Conservation (phyloP, 140 eudicot species). For the Cichorium intybus region DNA sequence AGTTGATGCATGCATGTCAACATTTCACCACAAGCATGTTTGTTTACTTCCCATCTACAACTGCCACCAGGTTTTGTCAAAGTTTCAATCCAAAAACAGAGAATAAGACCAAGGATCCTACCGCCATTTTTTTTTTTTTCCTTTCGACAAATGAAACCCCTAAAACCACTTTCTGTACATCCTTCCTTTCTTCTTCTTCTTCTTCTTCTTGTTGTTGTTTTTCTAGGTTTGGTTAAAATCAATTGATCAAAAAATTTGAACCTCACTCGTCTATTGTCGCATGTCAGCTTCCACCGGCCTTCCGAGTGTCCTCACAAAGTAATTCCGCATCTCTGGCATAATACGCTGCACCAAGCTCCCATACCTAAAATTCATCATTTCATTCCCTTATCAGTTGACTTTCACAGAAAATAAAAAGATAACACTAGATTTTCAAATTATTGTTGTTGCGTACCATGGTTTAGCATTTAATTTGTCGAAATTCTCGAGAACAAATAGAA, state of each 20-base stretch:
- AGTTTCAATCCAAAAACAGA: constrained; percentile 14
- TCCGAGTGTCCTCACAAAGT: constrained; percentile 43
- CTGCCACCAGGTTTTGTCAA: constrained; percentile 23
- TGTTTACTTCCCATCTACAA: neutral
- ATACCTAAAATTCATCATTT: constrained; percentile 37
- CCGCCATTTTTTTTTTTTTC: neutral
- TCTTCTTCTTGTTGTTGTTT: constrained; percentile 2
- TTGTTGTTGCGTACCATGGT: constrained; percentile 44
- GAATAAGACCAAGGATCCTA: constrained; percentile 19
- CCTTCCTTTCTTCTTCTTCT: neutral
- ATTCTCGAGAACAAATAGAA: constrained; percentile 66
- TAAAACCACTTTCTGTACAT: constrained; percentile 40
- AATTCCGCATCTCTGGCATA: constrained; percentile 59
- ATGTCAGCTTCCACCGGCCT: constrained; percentile 39
- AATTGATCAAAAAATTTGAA: constrained; percentile 31
- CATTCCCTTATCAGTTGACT: neutral
- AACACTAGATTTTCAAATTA: too few relatives aligned
- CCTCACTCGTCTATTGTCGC: constrained; percentile 33
- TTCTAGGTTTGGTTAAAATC: constrained; percentile 29
- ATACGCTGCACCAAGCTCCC: constrained; percentile 46
- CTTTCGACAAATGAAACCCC: constrained; percentile 32
- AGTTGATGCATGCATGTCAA: constrained; percentile 26
- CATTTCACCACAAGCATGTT: constrained; percentile 31
- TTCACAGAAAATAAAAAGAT: neutral
- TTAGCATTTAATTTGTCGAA: constrained; percentile 50